Evolutionary conservation across 2,329 filamentous ascomycete species (phyloP).

Genomic region (Colletotrichum sp.): DNA sequence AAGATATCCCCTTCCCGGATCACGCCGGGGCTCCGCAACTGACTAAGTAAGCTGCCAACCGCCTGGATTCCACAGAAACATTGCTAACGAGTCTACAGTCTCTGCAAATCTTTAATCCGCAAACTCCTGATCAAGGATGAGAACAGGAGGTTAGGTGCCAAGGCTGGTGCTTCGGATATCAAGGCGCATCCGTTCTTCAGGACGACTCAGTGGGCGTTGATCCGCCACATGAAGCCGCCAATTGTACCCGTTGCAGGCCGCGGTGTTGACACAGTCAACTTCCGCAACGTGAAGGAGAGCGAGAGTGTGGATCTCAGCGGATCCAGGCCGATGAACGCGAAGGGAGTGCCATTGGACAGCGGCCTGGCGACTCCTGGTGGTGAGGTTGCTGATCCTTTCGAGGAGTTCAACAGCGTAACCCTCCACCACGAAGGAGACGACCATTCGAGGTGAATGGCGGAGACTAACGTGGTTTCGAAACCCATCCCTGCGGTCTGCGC

Average conservation of each 20-base stretch:
- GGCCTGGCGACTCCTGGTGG: constrained; percentile 84
- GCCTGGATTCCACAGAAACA: not conserved
- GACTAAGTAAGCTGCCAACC: constrained; percentile 70
- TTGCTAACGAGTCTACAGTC: constrained; percentile 52
- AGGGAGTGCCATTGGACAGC: constrained; percentile 86
- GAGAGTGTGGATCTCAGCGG: constrained; percentile 87
- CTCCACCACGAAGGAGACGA: constrained; percentile 93
- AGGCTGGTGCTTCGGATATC: constrained; percentile 95
- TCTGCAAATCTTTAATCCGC: constrained; percentile 95
- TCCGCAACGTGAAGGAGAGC: constrained; percentile 97
- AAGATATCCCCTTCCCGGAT: constrained; percentile 96
- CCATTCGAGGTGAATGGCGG: constrained; percentile 27
- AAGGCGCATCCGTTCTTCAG: constrained; percentile 97
- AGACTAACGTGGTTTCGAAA: not conserved
- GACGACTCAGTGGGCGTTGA: constrained; percentile 93
- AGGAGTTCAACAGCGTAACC: constrained; percentile 98
- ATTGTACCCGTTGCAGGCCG: constrained; percentile 93
- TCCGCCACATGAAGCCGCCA: constrained; percentile 96
- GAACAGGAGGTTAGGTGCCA: constrained; percentile 87
- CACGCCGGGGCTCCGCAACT: constrained; percentile 83
- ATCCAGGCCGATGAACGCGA: constrained; percentile 58
- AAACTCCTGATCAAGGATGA: constrained; percentile 99
- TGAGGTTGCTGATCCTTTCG: constrained; percentile 85
- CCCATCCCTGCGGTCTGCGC: not conserved
- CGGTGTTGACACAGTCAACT: constrained; percentile 94